Percentiles rank a stretch among this genome's conserved stretches.
Conservation (phyloP, 2,329 filamentous ascomycete genomes). For the Knufia petricola region DNA sequence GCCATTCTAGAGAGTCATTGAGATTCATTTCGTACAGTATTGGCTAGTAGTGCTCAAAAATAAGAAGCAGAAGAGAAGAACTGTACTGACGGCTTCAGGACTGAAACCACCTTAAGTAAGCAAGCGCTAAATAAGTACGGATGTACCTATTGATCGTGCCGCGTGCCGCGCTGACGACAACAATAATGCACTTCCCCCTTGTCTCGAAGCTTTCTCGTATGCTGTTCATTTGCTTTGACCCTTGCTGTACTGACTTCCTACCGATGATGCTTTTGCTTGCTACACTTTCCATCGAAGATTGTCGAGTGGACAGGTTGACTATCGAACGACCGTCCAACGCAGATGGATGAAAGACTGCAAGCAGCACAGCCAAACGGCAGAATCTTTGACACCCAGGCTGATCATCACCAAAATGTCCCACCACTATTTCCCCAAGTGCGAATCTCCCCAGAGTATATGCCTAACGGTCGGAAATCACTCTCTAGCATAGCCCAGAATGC, state of each 20-base stretch:
- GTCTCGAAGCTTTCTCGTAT: not conserved
- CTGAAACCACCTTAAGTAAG: no score
- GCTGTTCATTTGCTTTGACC: no score
- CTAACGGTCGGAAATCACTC: constrained; percentile 32
- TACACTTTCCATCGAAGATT: not conserved
- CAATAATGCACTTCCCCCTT: not conserved
- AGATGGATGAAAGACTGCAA: constrained; percentile 3
- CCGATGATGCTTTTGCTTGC: not conserved
- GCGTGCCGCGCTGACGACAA: no score
- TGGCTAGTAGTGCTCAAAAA: not conserved
- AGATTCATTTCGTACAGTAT: not conserved
- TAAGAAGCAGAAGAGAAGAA: not conserved
- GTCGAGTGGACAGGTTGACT: not conserved
- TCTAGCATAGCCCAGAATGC: constrained; percentile 37
- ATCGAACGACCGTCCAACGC: not conserved
- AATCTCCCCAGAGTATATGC: constrained; percentile 11
- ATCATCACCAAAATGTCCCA: not conserved
- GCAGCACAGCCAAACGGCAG: constrained; percentile 3
- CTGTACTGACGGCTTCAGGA: no score
- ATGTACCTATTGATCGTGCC: no score
- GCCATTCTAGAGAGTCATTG: constrained; percentile 23
- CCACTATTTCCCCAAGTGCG: constrained; percentile 4
- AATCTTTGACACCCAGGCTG: not conserved
- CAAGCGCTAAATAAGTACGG: no score
- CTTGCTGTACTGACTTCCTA: not conserved